These are phyloP conservation scores for Rhizoclosmatium globosum DNA, from an alignment of 192 early-diverging fungal genomes.

Conservation along the genomic window DNA sequence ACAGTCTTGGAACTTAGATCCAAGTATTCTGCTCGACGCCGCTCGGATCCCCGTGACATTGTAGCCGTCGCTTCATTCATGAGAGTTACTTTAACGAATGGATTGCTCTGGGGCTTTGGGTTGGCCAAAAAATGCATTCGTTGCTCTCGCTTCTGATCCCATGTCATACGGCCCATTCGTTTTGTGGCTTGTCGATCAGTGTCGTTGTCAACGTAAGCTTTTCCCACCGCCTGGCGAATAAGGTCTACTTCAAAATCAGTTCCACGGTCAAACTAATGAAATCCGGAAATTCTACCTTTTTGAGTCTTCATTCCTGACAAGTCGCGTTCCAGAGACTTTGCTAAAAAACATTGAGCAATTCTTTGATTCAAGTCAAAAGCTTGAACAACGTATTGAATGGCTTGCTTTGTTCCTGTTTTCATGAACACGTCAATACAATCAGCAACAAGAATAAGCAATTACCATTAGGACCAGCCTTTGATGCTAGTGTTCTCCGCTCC, in stretches of 20 bases:
- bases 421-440: neutral
- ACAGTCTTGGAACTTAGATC: neutral
- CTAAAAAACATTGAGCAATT: neutral
- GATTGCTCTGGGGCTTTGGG: neutral
- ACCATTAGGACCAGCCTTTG: neutral
- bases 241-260: neutral
- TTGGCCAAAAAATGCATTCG: neutral
- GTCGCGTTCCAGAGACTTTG: neutral
- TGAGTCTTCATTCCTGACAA: neutral
- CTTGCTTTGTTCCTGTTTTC: conserved; percentile 1
- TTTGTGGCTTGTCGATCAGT: neutral
- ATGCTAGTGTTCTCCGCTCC: neutral
- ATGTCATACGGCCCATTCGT: neutral
- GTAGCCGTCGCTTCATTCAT: neutral
- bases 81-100: neutral
- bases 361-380: neutral
- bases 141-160: neutral
- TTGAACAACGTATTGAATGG: neutral
- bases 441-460: neutral
- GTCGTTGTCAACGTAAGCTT: neutral
- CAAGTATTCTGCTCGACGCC: neutral
- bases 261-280: neutral
- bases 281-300: neutral
- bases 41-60: neutral
- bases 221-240: neutral